Evolutionary conservation across 2,329 filamentous ascomycete species (phyloP), one percentile per base, ranked within the genome.

Genomic region (Phaeoacremonium minimum): DNA sequence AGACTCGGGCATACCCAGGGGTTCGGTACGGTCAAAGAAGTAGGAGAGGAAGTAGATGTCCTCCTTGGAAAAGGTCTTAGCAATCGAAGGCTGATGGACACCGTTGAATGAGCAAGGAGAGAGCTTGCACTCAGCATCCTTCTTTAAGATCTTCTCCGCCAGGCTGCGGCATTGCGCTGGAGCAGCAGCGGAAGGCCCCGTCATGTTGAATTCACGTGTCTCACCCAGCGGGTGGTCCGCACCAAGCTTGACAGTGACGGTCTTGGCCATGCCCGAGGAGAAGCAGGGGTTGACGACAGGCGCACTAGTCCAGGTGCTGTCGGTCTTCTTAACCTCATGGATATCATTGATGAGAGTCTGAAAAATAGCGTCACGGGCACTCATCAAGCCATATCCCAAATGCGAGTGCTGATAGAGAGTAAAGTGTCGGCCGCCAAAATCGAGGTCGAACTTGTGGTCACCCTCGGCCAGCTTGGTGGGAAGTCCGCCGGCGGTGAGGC

Each of bases 101-200:
- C 93, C 93, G 60, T 95, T 95, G 80, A 98, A 98, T 2, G 93
- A 95, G 71, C 93, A 98, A n/a, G 93, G 93, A 0, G 86, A 77
- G 33, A 97, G 67, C 44, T 74, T 73, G 69, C 93, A 98, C 19
- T 80, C 73, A 30, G 79, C 77, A 15, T 94, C 87, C 68, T 98
- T 98, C 55, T 84, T 77, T 30, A 98, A 74, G 18, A 94, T 94
- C 62, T 85, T 87, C 70, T 98, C 93, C 2, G 90, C 86, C 33
- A 97, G 70, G 44, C 79, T 83, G 44, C 93, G 90, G 69, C 93
- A 98, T 62, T 95, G 89, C 3, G 89, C 84, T 14, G 89, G 78
- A 2, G 87, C 76, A 29, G 85, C 74, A 40, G 80, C 75, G 12
- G 77, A 67, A 3, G 93, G 93, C 3, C 93, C 93, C 2, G 81